phyloP scores from a whole-genome alignment of 2,329 filamentous ascomycete genomes.

The Lanzia echinophila region DNA sequence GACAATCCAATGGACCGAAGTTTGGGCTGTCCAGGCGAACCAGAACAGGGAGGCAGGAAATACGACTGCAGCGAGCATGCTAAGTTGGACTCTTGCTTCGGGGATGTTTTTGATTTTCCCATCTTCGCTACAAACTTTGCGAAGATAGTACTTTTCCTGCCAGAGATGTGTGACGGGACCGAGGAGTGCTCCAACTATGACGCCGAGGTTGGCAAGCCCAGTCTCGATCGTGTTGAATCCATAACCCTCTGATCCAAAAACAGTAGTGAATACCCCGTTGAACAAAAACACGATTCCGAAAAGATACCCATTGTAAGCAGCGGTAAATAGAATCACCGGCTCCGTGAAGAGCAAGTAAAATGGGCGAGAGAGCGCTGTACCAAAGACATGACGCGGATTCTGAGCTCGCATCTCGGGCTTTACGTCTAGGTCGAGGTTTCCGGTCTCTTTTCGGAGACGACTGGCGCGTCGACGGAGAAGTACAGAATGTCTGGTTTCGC shows the following conservation, averaged over 20 bases:
- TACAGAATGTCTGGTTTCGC: slow-evolving; percentile 42
- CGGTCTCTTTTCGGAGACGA: slow-evolving; percentile 42
- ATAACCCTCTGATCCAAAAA: slow-evolving; percentile 33
- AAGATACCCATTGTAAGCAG: slow-evolving; percentile 32
- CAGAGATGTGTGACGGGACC: slow-evolving; percentile 63
- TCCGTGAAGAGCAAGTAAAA: slow-evolving; percentile 34
- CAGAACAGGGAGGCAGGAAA: slow-evolving; percentile 49
- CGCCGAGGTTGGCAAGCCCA: slow-evolving; percentile 34
- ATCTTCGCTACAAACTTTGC: slow-evolving; percentile 28
- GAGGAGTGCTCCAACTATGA: slow-evolving; percentile 43
- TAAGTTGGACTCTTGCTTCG: slow-evolving; percentile 72
- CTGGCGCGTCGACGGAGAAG: slow-evolving; percentile 38
- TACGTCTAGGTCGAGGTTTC: slow-evolving; percentile 35
- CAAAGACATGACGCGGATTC: slow-evolving; percentile 38
- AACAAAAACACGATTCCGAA: slow-evolving; percentile 35
- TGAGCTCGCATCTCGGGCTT: slow-evolving; percentile 36
- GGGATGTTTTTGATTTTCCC: slow-evolving; percentile 39
- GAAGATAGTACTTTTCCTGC: slow-evolving; percentile 59
- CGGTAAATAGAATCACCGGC: slow-evolving; percentile 32
- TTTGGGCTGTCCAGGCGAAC: slow-evolving; percentile 50
- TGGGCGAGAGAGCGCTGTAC: slow-evolving; percentile 32
- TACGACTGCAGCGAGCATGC: slow-evolving; percentile 50
- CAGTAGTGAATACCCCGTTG: slow-evolving; percentile 36
- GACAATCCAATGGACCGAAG: slow-evolving; percentile 48
- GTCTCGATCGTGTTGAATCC: slow-evolving; percentile 31